Percentiles rank a stretch among this genome's conserved stretches.
phyloP scores from a whole-genome alignment of 306 rosid genomes.

The Dalbergia oliveri region DNA sequence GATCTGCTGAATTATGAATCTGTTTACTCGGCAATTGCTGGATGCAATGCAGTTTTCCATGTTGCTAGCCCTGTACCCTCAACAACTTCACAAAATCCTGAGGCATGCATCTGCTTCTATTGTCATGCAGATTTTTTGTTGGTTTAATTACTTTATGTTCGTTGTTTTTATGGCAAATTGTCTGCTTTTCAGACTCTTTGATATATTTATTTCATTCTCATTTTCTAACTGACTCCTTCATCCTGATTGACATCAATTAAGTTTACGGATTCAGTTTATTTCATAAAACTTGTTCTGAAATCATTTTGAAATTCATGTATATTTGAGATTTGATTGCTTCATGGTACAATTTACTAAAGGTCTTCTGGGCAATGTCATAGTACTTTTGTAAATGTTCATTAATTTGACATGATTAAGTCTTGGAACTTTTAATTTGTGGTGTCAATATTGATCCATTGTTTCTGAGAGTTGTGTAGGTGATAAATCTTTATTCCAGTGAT shows the following conservation, averaged over 20 bases:
- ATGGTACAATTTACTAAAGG: not conserved
- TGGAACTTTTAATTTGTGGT: not conserved
- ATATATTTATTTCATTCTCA: not conserved
- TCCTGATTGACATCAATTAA: not conserved
- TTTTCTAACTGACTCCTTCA: not conserved
- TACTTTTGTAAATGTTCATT: not conserved
- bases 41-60: slow-evolving; percentile 62
- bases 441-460: not conserved
- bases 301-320: not conserved
- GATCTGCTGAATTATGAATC: slow-evolving; percentile 52
- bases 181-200: not conserved
- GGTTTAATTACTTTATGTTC: not conserved
- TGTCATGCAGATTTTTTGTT: not conserved
- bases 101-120: slow-evolving; percentile 39
- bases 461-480: not conserved
- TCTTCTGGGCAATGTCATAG: not conserved
- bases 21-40: slow-evolving; percentile 51
- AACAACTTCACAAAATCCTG: slow-evolving; percentile 44
- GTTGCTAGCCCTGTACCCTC: slow-evolving; percentile 68
- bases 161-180: not conserved
- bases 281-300: not conserved
- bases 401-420: not conserved
- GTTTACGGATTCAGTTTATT: slow-evolving; percentile 1
- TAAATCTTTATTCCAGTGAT: not conserved
- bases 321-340: not conserved